Evolutionary conservation across 495 filamentous ascomycete species (phyloP).

Genomic region (Poronia punctata): DNA sequence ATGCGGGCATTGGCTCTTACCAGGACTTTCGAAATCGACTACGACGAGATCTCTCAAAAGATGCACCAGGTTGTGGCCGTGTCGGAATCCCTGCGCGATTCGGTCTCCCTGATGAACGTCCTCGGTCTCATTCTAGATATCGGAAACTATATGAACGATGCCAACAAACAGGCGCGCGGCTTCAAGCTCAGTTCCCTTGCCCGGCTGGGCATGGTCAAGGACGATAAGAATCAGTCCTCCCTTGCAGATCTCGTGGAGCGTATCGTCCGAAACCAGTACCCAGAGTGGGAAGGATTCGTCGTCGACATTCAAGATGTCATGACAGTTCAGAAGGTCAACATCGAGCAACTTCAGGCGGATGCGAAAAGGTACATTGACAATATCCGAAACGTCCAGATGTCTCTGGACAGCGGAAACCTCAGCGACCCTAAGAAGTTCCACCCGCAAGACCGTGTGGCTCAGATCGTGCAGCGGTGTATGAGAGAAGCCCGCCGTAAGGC

Average conservation of each 20-base stretch:
- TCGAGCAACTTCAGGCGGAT: constrained; percentile 83
- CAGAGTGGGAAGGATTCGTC: constrained; percentile 85
- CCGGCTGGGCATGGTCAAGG: constrained; percentile 93
- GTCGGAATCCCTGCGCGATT: constrained; percentile 83
- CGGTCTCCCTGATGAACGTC: constrained; percentile 88
- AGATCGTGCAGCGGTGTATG: constrained; percentile 88
- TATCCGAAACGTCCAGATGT: constrained; percentile 84
- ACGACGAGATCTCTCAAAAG: constrained; percentile 80
- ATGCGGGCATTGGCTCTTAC: constrained; percentile 88
- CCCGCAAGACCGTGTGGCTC: constrained; percentile 88
- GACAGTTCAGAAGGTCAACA: constrained; percentile 83
- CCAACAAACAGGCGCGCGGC: constrained; percentile 93
- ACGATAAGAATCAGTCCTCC: constrained; percentile 95
- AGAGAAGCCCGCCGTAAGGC: constrained; percentile 95
- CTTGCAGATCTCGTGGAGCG: constrained; percentile 96
- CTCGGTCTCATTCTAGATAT: constrained; percentile 94
- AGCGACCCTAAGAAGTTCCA: constrained; percentile 98
- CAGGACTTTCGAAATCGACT: constrained; percentile 77
- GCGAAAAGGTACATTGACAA: constrained; percentile 94
- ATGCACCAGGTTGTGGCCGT: constrained; percentile 75
- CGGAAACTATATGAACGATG: constrained; percentile 99
- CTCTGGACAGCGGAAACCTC: constrained; percentile 87
- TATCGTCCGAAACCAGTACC: constrained; percentile 92
- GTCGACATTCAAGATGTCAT: constrained; percentile 81
- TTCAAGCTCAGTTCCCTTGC: constrained; percentile 98